A percentile compares a stretch with the other conserved stretches of the same genome.
phyloP scores from a whole-genome alignment of 2,329 filamentous ascomycete species.

The Penicillium sp. region DNA sequence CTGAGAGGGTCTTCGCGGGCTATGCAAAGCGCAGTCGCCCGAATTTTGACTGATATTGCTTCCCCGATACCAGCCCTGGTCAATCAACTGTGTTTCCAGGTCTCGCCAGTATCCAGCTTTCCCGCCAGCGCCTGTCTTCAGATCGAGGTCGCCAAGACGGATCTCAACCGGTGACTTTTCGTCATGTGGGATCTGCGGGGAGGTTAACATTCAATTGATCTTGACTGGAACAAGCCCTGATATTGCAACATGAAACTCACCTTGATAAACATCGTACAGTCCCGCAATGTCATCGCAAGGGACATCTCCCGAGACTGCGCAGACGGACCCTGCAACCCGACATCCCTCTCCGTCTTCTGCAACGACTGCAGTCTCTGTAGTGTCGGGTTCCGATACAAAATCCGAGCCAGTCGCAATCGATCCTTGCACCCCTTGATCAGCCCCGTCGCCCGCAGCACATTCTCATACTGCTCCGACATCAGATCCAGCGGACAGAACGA shows the following conservation, averaged over 20 bases:
- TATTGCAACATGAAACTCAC: conserved; percentile 39
- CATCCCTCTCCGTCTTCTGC: conserved; percentile 36
- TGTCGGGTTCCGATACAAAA: conserved; percentile 37
- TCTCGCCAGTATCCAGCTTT: conserved; percentile 70
- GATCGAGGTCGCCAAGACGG: conserved; percentile 73
- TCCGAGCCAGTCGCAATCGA: conserved; percentile 35
- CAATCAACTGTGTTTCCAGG: conserved; percentile 62
- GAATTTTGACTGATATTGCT: conserved; percentile 33
- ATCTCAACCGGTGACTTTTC: conserved; percentile 39
- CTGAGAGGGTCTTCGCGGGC: conserved; percentile 6
- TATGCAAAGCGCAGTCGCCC: conserved; percentile 38
- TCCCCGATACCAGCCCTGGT: conserved; percentile 66
- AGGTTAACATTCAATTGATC: background rate
- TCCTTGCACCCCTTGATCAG: conserved; percentile 41
- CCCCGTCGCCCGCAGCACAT: conserved; percentile 47
- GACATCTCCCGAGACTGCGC: conserved; percentile 52
- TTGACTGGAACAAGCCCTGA: background rate
- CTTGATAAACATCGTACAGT: conserved; percentile 73
- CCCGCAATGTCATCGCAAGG: conserved; percentile 75
- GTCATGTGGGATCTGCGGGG: conserved; percentile 35
- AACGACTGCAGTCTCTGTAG: conserved; percentile 37
- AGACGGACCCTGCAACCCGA: conserved; percentile 38
- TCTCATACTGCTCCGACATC: conserved; percentile 49
- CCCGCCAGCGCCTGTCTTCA: conserved; percentile 64
- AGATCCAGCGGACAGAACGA: conserved; percentile 67